These are phyloP conservation scores for Scedosporium minutisporum DNA, from an alignment of 2,329 filamentous ascomycete genomes.

Conservation along the genomic window DNA sequence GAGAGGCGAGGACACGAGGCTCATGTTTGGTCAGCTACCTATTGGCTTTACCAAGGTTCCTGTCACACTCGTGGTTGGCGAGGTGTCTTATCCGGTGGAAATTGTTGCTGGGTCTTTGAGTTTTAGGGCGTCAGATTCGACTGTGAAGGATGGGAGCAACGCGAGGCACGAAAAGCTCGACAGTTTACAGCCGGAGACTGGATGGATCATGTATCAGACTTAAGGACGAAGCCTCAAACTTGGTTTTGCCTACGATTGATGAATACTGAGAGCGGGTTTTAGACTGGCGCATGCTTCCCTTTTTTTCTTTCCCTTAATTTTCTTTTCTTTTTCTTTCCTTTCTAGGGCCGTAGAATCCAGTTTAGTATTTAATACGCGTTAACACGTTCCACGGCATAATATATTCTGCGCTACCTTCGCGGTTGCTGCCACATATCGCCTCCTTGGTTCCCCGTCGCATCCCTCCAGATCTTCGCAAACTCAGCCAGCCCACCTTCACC, in stretches of 20 bases:
- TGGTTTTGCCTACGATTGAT: not conserved
- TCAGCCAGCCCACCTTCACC: constrained; percentile 72
- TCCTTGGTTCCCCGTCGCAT: constrained; percentile 36
- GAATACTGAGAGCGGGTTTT: not conserved
- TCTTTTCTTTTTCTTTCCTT: not conserved
- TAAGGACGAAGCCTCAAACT: not conserved
- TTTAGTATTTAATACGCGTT: not conserved
- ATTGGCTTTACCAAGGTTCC: constrained; percentile 30
- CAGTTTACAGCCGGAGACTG: not conserved
- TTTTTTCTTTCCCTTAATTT: not conserved
- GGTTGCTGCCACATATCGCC: constrained; percentile 29
- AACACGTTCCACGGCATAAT: not conserved
- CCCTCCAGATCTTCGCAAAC: constrained; percentile 67
- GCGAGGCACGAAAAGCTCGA: not conserved
- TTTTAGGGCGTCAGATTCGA: not conserved
- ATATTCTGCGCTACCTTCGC: not conserved
- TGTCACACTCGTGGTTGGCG: not conserved
- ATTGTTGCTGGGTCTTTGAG: not conserved
- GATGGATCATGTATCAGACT: constrained; percentile 1
- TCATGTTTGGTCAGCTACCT: constrained; percentile 19
- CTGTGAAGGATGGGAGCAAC: not conserved
- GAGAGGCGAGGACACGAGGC: constrained; percentile 12
- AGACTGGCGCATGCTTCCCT: not conserved
- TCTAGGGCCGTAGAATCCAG: not conserved
- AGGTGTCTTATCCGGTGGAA: not conserved